phyloP scores from a whole-genome alignment of 2,329 filamentous ascomycete genomes.

The Neopestalotiopsis rosae region DNA sequence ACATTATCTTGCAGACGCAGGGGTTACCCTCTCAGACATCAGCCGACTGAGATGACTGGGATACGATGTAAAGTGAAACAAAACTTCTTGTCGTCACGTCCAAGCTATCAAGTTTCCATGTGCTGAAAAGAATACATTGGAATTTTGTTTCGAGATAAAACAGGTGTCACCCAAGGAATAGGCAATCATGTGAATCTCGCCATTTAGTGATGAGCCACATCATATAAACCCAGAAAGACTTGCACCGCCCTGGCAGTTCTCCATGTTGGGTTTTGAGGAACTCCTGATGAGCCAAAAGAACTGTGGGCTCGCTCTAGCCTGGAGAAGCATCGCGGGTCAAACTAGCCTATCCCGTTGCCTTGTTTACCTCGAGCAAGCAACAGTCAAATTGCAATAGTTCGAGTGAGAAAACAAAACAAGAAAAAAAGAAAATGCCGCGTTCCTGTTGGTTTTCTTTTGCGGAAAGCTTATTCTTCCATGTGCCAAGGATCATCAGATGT shows the following conservation, averaged over 20 bases:
- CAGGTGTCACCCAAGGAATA: too few species aligned
- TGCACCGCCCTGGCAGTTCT: too few species aligned
- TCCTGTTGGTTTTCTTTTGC: background rate
- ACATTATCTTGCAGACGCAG: background rate
- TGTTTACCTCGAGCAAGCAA: background rate
- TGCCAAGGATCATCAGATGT: background rate
- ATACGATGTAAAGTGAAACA: background rate
- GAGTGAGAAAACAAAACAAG: background rate
- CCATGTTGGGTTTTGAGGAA: too few species aligned
- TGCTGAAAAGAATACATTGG: too few species aligned
- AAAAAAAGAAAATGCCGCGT: background rate
- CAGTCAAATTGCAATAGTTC: background rate
- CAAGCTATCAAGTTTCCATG: too few species aligned
- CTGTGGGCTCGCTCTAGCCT: background rate
- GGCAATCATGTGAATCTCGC: too few species aligned
- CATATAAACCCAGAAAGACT: too few species aligned
- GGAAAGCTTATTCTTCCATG: background rate
- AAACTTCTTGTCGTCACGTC: too few species aligned
- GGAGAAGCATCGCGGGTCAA: background rate
- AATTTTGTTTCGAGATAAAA: too few species aligned
- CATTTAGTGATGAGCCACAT: too few species aligned
- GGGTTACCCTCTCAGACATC: background rate
- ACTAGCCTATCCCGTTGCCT: background rate
- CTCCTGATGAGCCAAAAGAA: background rate
- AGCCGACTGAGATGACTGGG: background rate